These are phyloP conservation scores for Terfezia boudieri DNA, from an alignment of 495 filamentous ascomycete genomes.

Conservation along the genomic window DNA sequence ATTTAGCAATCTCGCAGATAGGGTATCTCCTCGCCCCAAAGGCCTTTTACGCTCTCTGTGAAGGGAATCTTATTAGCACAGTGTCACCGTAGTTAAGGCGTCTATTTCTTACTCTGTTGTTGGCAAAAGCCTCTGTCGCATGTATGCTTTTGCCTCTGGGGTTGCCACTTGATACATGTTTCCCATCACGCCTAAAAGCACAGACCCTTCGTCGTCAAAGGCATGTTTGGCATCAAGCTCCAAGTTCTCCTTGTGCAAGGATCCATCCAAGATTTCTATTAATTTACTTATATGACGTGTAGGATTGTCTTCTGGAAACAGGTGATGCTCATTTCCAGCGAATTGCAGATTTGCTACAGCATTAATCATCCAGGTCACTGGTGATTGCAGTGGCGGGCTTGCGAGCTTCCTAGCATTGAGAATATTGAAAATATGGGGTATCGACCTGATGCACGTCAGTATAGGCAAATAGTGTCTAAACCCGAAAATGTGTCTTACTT, in stretches of 20 bases:
- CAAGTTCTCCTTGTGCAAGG: conserved; percentile 23
- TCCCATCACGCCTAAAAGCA: conserved; percentile 49
- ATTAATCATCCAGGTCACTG: conserved; percentile 49
- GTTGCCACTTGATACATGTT: conserved; percentile 54
- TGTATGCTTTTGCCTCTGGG: conserved; percentile 32
- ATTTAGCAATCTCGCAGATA: conserved; percentile 55
- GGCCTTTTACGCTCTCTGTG: conserved; percentile 46
- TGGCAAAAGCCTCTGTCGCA: conserved; percentile 51
- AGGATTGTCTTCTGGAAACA: conserved; percentile 46
- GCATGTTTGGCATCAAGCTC: conserved; percentile 35
- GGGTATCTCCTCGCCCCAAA: conserved; percentile 49
- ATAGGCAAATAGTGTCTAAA: background rate
- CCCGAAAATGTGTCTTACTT: background rate
- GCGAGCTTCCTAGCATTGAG: conserved; percentile 35
- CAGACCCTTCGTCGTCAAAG: conserved; percentile 44
- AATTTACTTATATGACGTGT: conserved; percentile 43
- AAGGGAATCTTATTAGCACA: background rate
- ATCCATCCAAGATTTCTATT: conserved; percentile 47
- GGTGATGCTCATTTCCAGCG: conserved; percentile 17
- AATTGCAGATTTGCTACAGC: conserved; percentile 59
- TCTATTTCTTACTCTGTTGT: conserved; percentile 27
- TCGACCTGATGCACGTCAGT: conserved; percentile 20
- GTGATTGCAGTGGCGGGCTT: conserved; percentile 34
- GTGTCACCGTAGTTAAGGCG: background rate
- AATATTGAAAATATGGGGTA: conserved; percentile 51